A percentile compares a stretch with the other conserved stretches of the same genome.
phyloP scores from a whole-genome alignment of 371 early-diverging fungal species.

The Mucor saturninus region DNA sequence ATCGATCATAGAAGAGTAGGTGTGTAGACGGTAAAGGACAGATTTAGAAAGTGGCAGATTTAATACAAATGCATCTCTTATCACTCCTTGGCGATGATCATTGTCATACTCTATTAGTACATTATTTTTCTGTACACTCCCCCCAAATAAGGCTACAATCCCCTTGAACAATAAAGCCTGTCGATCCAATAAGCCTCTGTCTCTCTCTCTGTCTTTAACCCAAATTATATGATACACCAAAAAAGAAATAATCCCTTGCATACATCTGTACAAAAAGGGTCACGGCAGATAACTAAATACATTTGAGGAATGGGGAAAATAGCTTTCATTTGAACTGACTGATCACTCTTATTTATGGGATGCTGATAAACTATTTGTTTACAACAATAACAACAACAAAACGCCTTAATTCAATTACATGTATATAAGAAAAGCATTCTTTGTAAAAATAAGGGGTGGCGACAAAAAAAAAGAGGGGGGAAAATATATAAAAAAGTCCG shows the following conservation, averaged over 20 bases:
- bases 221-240: too few relatives aligned
- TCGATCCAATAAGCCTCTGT: background rate
- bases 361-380: too few relatives aligned
- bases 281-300: too few relatives aligned
- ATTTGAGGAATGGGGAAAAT: background rate
- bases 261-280: too few relatives aligned
- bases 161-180: background rate
- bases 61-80: background rate
- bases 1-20: background rate
- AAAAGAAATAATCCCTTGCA: too few relatives aligned
- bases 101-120: conserved; percentile 1
- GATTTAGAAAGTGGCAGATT: background rate
- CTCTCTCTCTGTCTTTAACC: too few relatives aligned
- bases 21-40: background rate
- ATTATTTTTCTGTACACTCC: background rate
- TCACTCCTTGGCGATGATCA: background rate
- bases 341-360: too few relatives aligned
- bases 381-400: background rate
- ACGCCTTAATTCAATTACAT: background rate
- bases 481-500: background rate
- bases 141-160: background rate
- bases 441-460: background rate
- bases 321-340: too few relatives aligned
- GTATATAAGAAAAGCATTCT: background rate
- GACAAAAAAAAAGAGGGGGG: background rate